Evolutionary conservation across 305 asterid species (phyloP).

Genomic region (Ruellia speciosa): DNA sequence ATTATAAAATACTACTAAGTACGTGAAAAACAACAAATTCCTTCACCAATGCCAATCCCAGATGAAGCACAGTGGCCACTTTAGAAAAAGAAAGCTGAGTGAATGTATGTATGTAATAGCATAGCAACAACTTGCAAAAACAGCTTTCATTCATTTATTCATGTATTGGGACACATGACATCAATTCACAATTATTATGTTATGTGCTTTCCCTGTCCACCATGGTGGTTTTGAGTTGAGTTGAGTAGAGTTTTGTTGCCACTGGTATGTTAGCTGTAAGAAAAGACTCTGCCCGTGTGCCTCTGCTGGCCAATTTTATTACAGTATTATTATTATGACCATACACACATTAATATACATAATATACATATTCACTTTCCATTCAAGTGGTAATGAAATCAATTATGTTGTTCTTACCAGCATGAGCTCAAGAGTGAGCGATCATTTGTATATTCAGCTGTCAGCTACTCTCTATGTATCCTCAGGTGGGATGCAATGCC

Average conservation of each 20-base stretch:
- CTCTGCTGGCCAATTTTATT: background rate
- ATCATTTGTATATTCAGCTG: no score
- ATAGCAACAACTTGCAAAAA: background rate
- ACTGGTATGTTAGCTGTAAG: background rate
- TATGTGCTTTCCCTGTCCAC: background rate
- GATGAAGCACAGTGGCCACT: background rate
- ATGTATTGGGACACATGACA: conserved; percentile 2
- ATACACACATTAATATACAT: no score
- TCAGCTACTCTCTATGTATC: no score
- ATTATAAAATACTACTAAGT: no score
- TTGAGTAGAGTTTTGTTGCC: background rate
- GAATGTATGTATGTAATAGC: background rate
- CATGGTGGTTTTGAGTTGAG: background rate
- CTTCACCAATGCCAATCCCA: background rate
- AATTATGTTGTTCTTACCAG: no score
- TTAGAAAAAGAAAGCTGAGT: background rate
- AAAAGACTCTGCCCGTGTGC: background rate
- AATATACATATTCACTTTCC: no score
- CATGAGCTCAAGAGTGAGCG: no score
- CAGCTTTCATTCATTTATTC: background rate
- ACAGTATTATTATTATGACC: no score
- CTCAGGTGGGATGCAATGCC: no score
- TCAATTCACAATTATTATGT: background rate
- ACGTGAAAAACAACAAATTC: no score
- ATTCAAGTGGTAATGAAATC: background rate